A percentile compares a stretch with the other conserved stretches of the same genome.
These are phyloP conservation scores for Fistulinella cinereoalba DNA, from an alignment of 1,284 basidiomycete species.

Conservation along the genomic window DNA sequence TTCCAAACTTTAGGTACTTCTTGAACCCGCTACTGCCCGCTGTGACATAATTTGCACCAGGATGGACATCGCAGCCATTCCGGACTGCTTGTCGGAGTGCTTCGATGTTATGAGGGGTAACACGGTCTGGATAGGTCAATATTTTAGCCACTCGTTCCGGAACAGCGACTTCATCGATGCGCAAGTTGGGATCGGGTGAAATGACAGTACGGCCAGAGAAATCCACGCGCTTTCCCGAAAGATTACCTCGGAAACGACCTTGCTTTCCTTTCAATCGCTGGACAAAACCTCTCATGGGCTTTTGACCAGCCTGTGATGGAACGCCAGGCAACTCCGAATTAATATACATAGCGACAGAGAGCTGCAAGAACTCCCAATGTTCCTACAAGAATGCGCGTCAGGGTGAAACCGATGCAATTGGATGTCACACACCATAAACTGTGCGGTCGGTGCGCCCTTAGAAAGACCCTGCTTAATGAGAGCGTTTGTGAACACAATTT, in stretches of 20 bases:
- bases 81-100: constrained; percentile 74
- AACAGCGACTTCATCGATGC: constrained; percentile 97
- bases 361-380: constrained; percentile 97
- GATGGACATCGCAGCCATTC: constrained; percentile 91
- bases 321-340: constrained; percentile 97
- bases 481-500: constrained; percentile 95
- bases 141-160: constrained; percentile 96
- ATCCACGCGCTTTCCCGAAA: constrained; percentile 99
- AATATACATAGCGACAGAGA: constrained; percentile 96
- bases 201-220: constrained; percentile 99
- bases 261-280: constrained; percentile 99
- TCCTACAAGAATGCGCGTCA: constrained; percentile 52
- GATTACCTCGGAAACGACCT: constrained; percentile 97
- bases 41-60: constrained; percentile 94
- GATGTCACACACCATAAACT: constrained; percentile 71
- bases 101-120: constrained; percentile 90
- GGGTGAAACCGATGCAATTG: neutral
- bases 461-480: constrained; percentile 89
- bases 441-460: constrained; percentile 84
- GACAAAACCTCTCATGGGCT: constrained; percentile 95
- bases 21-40: constrained; percentile 77
- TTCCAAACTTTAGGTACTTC: constrained; percentile 84
- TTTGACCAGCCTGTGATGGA: constrained; percentile 78
- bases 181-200: constrained; percentile 96
- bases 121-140: constrained; percentile 94